Base-by-base conservation (phyloP, 805 yeast species). In the Wickerhamomyces rabaulensis region DNA sequence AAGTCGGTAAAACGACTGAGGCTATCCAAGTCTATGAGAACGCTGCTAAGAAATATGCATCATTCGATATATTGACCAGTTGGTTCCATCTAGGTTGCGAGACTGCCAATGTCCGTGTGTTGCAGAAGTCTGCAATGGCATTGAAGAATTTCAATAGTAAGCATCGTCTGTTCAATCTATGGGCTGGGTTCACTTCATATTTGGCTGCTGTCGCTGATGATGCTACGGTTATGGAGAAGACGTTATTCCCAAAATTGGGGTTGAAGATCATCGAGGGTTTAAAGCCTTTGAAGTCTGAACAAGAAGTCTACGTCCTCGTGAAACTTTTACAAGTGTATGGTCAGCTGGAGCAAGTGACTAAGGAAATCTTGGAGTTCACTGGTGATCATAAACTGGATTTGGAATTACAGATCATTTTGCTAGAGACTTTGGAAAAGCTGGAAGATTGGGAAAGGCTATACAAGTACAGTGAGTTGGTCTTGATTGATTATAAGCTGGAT, bases 241-340 rank as follows among this genome's bases (percentile, higher is more conserved):
- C 61, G 35, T 63, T 89, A 35, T 78, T 78, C 49, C 82, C 87
- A 1, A 68, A 73, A 48, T 65, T 89, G 29, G 91, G 89, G 0
- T 56, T 72, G 48, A 79, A 82, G 52, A 60, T 84, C 51, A 60
- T 85, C 25, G 79, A 75, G 25, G 63, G 64, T n/a, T 59, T 74
- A 16, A 66, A 68, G 39, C 87, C 92, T 1, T 68, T 73, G 40
- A 53, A 67, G 37, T 68, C 71, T 19, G 78, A 84, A 9, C 95
- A 88, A 54, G 95, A 90, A 49, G 65, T 75, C 3, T 87, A 68
- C 52, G 77, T 88, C 2, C 73, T 74, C 47, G 80, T 79, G 3
- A 66, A 71, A 38, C 71, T 87, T 2, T 63, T 82, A 49, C 62
- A 67, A 40, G 52, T 67, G 39, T 61, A 55, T 36, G 66, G 66